Base-by-base conservation (phyloP, 2,329 filamentous ascomycete species). In the Stagonosporopsis chrysanthemi region DNA sequence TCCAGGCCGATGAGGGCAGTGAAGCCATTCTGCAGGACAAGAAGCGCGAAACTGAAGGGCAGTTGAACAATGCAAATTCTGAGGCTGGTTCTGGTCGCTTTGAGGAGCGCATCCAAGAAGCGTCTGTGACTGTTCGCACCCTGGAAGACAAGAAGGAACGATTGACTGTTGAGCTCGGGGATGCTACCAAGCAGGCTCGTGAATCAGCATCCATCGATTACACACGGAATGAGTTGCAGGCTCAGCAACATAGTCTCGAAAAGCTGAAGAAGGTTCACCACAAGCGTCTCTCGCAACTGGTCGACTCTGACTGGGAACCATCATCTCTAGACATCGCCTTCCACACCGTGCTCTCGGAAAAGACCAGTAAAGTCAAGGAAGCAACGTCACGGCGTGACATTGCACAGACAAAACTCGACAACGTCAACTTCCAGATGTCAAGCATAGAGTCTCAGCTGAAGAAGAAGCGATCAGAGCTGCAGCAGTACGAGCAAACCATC, bases 191-290 rank as follows among this genome's bases (percentile, higher is more conserved):
- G 55, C 85, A 90, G 55, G 92, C 92, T 6, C 87, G 89, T 4
- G 92, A 96, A 61, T 85, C 92, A 35, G 95, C 94, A 12, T 89
- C 90, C 66, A 83, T 99, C 11, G 91, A 96, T 55, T 88, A 90
- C 65, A 83, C 93, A 31, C 92, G 90, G 69, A 93, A 92, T 66
- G 90, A 97, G 69, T 77, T 92, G 26, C 85, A 86, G 61, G 88
- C 92, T 63, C 86, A 89, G 52, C 86, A 90, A 73, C 84, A 86
- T 31, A 90, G 90, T 60, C 81, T 98, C 2, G 85, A 92, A 8
- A 95, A 91, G 0, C 86, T 97, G 79, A 86, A 82, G 60, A 86
- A 82, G 44, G 91, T 91, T 0, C 91, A 96, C 81, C 85, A 83
- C 47, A 82, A 88, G 31, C 90, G 90, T 64, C 81, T 99, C 22